Conservation (phyloP, 176 grass and related monocot species). For the Avena atlantica region DNA sequence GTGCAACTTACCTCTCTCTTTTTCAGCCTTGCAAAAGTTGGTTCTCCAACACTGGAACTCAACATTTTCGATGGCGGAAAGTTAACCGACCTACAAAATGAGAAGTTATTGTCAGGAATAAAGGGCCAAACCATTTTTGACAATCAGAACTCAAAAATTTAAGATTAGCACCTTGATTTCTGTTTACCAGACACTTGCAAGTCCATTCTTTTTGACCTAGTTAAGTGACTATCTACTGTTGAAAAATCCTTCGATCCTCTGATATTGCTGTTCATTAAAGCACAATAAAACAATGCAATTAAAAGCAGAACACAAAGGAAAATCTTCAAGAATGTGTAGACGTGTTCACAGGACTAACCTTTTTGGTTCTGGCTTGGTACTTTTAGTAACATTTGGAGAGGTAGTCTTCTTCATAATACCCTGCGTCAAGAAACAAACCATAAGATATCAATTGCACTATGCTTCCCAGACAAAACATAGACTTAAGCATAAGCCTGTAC, state of each 20-base stretch:
- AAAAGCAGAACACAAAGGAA: slow-evolving; percentile 20
- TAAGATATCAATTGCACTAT: slow-evolving; percentile 18
- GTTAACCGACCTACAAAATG: slow-evolving; percentile 59
- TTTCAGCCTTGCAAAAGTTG: slow-evolving; percentile 47
- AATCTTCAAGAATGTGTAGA: slow-evolving; percentile 19
- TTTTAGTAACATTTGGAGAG: slow-evolving; percentile 55
- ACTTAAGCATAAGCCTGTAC: slow-evolving; percentile 7
- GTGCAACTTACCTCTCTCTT: slow-evolving; percentile 59
- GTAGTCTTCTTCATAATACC: slow-evolving; percentile 49
- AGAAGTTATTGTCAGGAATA: slow-evolving; percentile 42
- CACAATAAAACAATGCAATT: background rate
- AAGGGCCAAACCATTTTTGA: slow-evolving; percentile 11
- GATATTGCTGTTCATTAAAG: slow-evolving; percentile 44
- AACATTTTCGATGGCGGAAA: slow-evolving; percentile 66
- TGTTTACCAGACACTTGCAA: slow-evolving; percentile 50
- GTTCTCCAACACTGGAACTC: slow-evolving; percentile 52
- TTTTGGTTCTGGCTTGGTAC: slow-evolving; percentile 54
- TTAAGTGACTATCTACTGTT: slow-evolving; percentile 26
- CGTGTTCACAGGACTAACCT: slow-evolving; percentile 57
- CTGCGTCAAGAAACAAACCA: slow-evolving; percentile 43
- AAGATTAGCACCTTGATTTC: slow-evolving; percentile 74
- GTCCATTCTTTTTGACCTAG: slow-evolving; percentile 37
- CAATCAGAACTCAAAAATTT: slow-evolving; percentile 33
- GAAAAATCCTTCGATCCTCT: slow-evolving; percentile 37
- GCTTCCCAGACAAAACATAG: background rate